Conservation (phyloP, 192 early-diverging fungal genomes). For the Coemansia sp. region DNA sequence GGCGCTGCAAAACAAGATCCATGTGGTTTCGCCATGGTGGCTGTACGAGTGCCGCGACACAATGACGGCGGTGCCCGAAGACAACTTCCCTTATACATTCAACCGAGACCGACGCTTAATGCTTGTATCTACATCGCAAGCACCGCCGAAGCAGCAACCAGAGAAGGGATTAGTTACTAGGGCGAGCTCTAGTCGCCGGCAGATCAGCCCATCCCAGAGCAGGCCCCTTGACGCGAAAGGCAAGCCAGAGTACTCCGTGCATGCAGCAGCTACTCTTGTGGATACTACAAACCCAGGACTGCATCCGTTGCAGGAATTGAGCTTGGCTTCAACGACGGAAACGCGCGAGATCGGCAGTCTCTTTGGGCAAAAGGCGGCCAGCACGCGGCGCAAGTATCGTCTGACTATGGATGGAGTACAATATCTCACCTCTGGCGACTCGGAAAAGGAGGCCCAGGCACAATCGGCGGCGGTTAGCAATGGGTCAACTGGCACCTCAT, state of each 20-base stretch:
- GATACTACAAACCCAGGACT: background rate
- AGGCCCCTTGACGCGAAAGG: no score
- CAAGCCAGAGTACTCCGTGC: background rate
- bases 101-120: constrained; percentile 43
- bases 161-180: background rate
- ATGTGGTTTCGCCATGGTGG: constrained; percentile 58
- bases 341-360: constrained; percentile 26
- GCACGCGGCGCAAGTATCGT: constrained; percentile 38
- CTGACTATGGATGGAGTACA: background rate
- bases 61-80: constrained; percentile 19
- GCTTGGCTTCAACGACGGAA: background rate
- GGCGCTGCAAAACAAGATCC: constrained; percentile 25
- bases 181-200: background rate
- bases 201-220: background rate
- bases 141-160: background rate
- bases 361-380: constrained; percentile 28
- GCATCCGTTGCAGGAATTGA: background rate
- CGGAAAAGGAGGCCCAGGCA: background rate
- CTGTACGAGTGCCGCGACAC: constrained; percentile 48
- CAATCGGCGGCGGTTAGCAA: background rate
- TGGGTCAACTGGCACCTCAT: background rate
- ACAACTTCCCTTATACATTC: constrained; percentile 42
- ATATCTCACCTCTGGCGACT: background rate
- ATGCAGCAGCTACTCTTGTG: background rate
- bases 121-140: constrained; percentile 25